A percentile compares a stretch with the other conserved stretches of the same genome.
phyloP scores from a whole-genome alignment of 2,329 filamentous ascomycete genomes.

The Colletotrichum limetticola region DNA sequence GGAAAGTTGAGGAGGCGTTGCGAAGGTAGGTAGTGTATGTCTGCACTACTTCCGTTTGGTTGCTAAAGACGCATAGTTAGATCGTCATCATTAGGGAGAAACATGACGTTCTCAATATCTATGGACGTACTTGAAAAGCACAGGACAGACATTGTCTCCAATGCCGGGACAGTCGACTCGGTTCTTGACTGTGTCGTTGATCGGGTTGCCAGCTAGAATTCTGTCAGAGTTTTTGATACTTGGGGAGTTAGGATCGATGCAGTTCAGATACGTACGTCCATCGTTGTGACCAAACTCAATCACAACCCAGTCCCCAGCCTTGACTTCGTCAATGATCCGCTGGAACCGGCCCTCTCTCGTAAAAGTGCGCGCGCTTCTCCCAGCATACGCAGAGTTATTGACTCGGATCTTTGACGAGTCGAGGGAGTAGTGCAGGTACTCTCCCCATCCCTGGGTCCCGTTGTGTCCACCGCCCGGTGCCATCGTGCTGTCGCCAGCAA shows the following conservation, averaged over 20 bases:
- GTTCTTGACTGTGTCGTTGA: conserved; percentile 65
- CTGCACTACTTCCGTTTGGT: conserved; percentile 60
- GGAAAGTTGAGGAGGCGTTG: conserved; percentile 64
- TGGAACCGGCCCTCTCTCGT: conserved; percentile 74
- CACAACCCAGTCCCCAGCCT: conserved; percentile 71
- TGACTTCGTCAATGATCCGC: conserved; percentile 61
- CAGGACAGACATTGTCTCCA: conserved; percentile 65
- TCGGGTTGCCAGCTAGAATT: conserved; percentile 1
- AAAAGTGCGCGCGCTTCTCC: conserved; percentile 74
- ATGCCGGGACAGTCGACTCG: conserved; percentile 68
- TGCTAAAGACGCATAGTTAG: background rate
- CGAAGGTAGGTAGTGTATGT: conserved; percentile 71
- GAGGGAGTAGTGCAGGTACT: conserved; percentile 65
- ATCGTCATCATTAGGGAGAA: fast-evolving
- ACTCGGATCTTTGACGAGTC: conserved; percentile 40
- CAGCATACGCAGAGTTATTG: conserved; percentile 74
- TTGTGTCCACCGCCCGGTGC: conserved; percentile 53
- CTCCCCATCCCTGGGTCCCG: conserved; percentile 68
- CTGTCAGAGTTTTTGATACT: background rate
- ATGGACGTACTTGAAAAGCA: conserved; percentile 48
- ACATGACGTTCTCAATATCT: fast-evolving
- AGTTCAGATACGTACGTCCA: conserved; percentile 48
- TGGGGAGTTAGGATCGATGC: too few species aligned
- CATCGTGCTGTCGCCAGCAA: conserved; percentile 73
- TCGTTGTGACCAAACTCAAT: conserved; percentile 82